A percentile compares a stretch with the other conserved stretches of the same genome.
Conservation (phyloP, 2,329 filamentous ascomycete genomes). For the Myriosclerotinia duriaeana region DNA sequence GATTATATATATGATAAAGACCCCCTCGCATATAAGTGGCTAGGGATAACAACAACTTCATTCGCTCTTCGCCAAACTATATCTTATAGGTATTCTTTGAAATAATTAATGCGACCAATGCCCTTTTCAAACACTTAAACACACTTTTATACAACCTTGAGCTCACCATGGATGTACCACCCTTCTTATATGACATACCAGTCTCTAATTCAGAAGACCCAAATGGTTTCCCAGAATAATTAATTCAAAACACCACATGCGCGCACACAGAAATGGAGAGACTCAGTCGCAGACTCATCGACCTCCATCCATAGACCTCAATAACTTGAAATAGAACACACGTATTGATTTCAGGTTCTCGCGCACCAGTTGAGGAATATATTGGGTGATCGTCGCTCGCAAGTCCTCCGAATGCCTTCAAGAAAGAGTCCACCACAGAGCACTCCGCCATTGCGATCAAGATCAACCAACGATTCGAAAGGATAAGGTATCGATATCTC, state of each 20-base stretch:
- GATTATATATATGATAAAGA: not conserved
- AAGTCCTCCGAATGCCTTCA: too few species aligned
- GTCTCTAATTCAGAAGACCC: not conserved
- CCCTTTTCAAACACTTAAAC: not conserved
- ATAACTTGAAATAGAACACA: too few species aligned
- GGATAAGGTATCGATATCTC: too few species aligned
- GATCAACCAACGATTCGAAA: too few species aligned
- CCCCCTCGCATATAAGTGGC: not conserved
- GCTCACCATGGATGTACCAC: not conserved
- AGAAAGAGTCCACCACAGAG: too few species aligned
- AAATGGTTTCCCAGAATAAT: not conserved
- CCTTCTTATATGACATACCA: not conserved
- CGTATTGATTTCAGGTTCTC: too few species aligned
- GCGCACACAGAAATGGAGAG: not conserved
- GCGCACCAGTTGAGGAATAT: too few species aligned
- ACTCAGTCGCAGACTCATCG: not conserved
- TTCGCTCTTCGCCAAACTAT: not conserved
- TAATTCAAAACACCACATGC: not conserved
- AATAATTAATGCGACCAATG: not conserved
- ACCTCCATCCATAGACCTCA: too few species aligned
- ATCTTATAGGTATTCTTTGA: not conserved
- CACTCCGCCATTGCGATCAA: too few species aligned
- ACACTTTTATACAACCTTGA: not conserved
- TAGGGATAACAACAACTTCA: not conserved
- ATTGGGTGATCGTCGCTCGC: too few species aligned